phyloP scores from a whole-genome alignment of 441 rosid species.

The California macrophylla region DNA sequence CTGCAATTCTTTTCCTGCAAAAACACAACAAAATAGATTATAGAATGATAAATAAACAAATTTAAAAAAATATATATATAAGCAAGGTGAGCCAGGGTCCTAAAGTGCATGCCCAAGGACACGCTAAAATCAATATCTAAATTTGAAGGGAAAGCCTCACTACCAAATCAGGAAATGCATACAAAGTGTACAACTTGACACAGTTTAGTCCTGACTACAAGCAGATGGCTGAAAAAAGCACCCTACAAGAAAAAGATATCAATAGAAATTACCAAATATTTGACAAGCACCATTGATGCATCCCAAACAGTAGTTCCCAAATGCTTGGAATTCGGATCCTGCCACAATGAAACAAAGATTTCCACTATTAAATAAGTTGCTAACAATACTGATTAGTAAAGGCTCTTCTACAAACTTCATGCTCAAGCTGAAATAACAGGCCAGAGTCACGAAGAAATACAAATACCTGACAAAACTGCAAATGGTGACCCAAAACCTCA shows the following conservation, averaged over 20 bases:
- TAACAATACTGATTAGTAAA: neutral
- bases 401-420: neutral
- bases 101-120: conserved; percentile 5
- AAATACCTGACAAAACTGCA: conserved; percentile 68
- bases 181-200: neutral
- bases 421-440: neutral
- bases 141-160: neutral
- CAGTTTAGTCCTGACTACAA: neutral
- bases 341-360: conserved; percentile 20
- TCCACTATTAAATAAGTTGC: conserved; percentile 14
- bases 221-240: neutral
- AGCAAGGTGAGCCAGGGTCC: neutral
- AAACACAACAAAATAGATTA: neutral
- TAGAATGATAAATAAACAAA: neutral
- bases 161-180: neutral
- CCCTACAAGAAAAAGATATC: neutral
- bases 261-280: conserved; percentile 52
- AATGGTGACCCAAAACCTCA: conserved; percentile 66
- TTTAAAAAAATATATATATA: neutral
- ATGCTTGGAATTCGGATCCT: conserved; percentile 97
- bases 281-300: conserved; percentile 87
- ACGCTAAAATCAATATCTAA: neutral
- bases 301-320: conserved; percentile 98
- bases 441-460: neutral
- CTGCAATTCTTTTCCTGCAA: conserved; percentile 78